Base-by-base conservation (phyloP, 2,329 filamentous ascomycete genomes). In the Colletotrichum sp. region DNA sequence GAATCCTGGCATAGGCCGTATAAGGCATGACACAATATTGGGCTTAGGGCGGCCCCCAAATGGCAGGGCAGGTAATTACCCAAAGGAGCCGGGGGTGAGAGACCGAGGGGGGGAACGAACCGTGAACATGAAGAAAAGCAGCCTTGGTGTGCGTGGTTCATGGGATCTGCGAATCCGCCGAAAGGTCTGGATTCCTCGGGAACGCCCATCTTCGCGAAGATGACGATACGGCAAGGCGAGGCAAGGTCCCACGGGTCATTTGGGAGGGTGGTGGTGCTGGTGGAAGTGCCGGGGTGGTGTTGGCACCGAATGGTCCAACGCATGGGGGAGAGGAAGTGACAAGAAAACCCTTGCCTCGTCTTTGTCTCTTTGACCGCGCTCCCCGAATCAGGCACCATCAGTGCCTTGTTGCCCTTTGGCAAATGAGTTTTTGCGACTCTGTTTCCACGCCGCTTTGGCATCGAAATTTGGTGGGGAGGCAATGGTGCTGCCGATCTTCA, bases 401-500 rank as follows among this genome's bases (percentile, higher is more conserved):
- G 55, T 64, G 57, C 64, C 74, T 69, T 49, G 44, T 21, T n/a
- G 30, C 32, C 28, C 18, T 63, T 34, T 32, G 59, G 10, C 59
- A 64, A 62, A 73, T 65, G 64, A 69, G 28, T 21, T 64, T 57
- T 62, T 64, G 24, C 26, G 39, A 36, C 12, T 49, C 16, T 60
- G 73, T 69, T 63, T 72, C 64, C 70, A 65, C 49, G 70, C 74
- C 74, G 71, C 74, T 69, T 30, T 69, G 74, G 70, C 36, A 44
- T 69, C 34, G 65, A 65, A 36, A 36, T 49, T 60, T 32, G 59
- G 70, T 52, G 64, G 69, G 73, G 63, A 69, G 44, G 73, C 70
- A 76, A 65, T 76, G 74, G 70, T 76, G 70, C 32, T 59, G 74
- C 70, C 64, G 74, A 76, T 76, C 74, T 39, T 76, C 59, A 74